Evolutionary conservation across 108 stramenopile genomes (phyloP).

Genomic region (Tribonema minus): DNA sequence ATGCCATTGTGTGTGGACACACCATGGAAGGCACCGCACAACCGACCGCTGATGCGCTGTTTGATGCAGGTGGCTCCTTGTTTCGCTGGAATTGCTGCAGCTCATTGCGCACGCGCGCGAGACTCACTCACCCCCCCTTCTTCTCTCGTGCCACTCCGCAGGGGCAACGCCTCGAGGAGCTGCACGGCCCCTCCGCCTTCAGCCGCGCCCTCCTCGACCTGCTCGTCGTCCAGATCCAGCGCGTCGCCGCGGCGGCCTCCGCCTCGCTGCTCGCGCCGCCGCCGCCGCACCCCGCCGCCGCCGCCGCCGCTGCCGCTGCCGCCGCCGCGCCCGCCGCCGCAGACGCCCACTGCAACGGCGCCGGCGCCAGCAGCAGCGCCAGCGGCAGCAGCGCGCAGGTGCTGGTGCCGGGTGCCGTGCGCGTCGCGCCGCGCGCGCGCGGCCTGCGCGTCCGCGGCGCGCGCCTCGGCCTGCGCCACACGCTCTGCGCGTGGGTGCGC

Average conservation of each 20-base stretch:
- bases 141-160: too few species aligned
- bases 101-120: too few species aligned
- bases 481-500: not conserved
- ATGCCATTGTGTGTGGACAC: too few species aligned
- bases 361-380: too few species aligned
- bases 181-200: not conserved
- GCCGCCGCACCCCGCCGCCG: not conserved
- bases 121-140: too few species aligned
- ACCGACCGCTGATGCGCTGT: too few species aligned
- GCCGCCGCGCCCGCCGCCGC: not conserved
- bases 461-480: not conserved
- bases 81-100: too few species aligned
- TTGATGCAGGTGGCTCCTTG: too few species aligned
- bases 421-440: not conserved
- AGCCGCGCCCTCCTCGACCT: not conserved
- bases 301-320: not conserved
- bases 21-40: too few species aligned
- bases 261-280: not conserved
- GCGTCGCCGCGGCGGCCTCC: not conserved
- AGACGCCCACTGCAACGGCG: too few species aligned
- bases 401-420: not conserved
- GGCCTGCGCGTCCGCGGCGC: not conserved
- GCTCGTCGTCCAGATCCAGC: not conserved
- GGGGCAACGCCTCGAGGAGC: not conserved
- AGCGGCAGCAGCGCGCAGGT: too few species aligned